Evolutionary conservation across 495 filamentous ascomycete genomes (phyloP).

Genomic region (Aspergillus carlsbadensis): DNA sequence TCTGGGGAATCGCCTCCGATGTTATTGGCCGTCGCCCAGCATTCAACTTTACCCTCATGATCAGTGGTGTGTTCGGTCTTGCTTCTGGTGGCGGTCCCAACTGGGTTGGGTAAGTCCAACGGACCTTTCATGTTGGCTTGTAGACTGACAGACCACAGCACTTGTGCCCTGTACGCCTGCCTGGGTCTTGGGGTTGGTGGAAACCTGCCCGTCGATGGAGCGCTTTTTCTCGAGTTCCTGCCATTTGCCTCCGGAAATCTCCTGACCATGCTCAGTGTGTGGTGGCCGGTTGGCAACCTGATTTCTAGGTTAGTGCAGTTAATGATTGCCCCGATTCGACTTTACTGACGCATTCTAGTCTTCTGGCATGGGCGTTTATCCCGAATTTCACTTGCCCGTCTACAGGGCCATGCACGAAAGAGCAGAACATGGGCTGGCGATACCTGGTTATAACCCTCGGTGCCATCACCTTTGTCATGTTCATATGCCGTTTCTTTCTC

Average conservation of each 20-base stretch:
- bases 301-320: constrained; percentile 36
- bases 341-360: constrained; percentile 18
- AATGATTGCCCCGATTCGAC: neutral
- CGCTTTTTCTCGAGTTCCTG: constrained; percentile 60
- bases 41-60: constrained; percentile 58
- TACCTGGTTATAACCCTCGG: constrained; percentile 73
- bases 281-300: constrained; percentile 60
- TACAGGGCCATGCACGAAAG: constrained; percentile 46
- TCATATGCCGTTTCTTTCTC: constrained; percentile 67
- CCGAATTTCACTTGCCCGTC: constrained; percentile 49
- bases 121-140: neutral
- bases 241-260: constrained; percentile 52
- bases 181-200: constrained; percentile 60
- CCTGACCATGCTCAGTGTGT: constrained; percentile 57
- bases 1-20: constrained; percentile 61
- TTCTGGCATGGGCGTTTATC: constrained; percentile 58
- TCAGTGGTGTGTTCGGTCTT: constrained; percentile 55
- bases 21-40: constrained; percentile 57
- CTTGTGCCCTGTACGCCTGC: constrained; percentile 46
- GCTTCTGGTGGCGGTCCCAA: constrained; percentile 50
- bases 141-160: constrained; percentile 3
- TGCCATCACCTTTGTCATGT: constrained; percentile 67
- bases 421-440: constrained; percentile 78
- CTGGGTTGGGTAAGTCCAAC: constrained; percentile 46
- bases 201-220: constrained; percentile 57